Base-by-base conservation (phyloP, 305 asterid genomes). In the Fraxinus nigra region DNA sequence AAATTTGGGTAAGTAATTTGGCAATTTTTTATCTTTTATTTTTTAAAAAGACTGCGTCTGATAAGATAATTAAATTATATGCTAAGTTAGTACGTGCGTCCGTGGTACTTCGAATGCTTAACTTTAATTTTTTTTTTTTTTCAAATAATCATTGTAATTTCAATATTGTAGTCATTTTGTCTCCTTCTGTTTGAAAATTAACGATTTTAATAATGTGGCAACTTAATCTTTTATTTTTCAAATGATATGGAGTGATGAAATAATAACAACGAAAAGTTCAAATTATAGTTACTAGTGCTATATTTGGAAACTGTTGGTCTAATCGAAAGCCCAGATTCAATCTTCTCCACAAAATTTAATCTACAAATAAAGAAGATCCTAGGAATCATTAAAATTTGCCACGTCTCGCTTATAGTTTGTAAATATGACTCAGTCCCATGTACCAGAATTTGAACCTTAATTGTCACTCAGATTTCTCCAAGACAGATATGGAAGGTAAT, bases 1-100 rank as follows among this genome's bases (percentile, higher is more conserved):
- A 95, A 93, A 86, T 93, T 93, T 82, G 99, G 98, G 98, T 93
- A 30, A 73, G 86, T 43, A 20, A 35, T 37, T 72, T 59, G 8
- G 24, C 26, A 34, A 16, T 14, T 4, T 10, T 0, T 24, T 4
- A 22, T 28, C 0, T 8, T 14, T 0, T 4, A 32, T 3, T 20
- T 35, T 4, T n/a, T 13, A 13, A 22, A 63, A 10, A 63, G 72
- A 63, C 34, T 63, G 11, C n/a, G 34, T 11, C 28, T 22, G 34
- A 24, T 9, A 63, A 61, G 28, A 63, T 24, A 63, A 63, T 22
- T 20, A 63, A 9, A 56, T 56, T n/a, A 0, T 48, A 13, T 13
- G 18, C 18, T 46, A 46, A 0, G 56, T 46, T 46, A 13, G 56
- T 46, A 46, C 1, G 56, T 46, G 18, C 1, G 48, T 40, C 48